Base-by-base conservation (phyloP, 768 basidiomycete species). In the Suillus clintonianus region DNA sequence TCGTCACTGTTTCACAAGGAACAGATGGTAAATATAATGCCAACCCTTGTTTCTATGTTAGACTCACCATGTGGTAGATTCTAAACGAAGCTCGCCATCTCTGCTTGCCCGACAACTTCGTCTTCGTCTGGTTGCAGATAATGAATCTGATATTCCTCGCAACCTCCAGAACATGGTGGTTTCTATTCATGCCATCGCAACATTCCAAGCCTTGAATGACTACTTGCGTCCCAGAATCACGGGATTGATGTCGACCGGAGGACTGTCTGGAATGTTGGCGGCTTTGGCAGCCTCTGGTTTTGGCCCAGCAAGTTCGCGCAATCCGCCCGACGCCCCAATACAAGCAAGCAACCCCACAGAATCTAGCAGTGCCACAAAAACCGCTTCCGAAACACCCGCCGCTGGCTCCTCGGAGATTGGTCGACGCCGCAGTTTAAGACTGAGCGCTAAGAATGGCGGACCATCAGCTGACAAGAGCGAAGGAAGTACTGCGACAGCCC, bases 141-240 rank as follows among this genome's bases (percentile, higher is more conserved):
- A 97, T 59, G 93, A 92, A 39, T 87, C 91, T 0, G 95, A 95
- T 67, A 85, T 97, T 24, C 97, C 97, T 19, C 88, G 90, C 61
- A 90, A 85, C 71, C 79, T 93, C 39, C 91, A 91, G 70, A 95
- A 94, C 68, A 92, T 99, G 71, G 93, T 95, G 43, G 93, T 99
- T 24, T 98, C 96, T 8, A 99, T 99, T 65, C 97, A 99, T 72
- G 97, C 96, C 7, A 97, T 99, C 65, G 97, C 97, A 1, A 98
- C 95, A 1, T 95, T 99, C 85, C 95, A 97, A 74, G 95, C 97
- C 1, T 83, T 99, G 36, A 94, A 97, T 71, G 96, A 97, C 74
- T 99, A 98, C 74, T 85, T 99, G 14, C 90, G 95, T 1, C 97
- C 97, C 30, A 86, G 94, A 4, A 89, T 97, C 37, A 82, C 94